Evolutionary conservation across 805 yeast species (phyloP), one percentile per base, ranked within the genome.

Genomic region (Grigorovia humatica): DNA sequence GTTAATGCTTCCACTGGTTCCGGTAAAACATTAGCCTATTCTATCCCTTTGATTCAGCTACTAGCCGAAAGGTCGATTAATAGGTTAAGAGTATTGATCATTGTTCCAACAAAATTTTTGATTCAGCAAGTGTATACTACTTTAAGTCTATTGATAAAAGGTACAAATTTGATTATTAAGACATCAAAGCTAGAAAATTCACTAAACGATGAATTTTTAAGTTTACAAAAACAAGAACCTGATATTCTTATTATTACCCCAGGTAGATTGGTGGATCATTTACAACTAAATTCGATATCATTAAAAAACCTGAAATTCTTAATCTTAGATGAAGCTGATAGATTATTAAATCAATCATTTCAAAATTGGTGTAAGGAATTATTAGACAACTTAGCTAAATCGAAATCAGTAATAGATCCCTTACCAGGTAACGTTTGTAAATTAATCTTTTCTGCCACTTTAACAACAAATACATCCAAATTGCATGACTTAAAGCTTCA

Each of bases 1-100:
- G 96, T 91, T 6, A 90, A 91, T 67, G 96, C 99, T 1, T 80
- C 95, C 11, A 91, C 99, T 0, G 99, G 99, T 44, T 85, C 96
- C 0, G 99, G 99, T 61, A 91, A 91, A 64, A 91, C 99, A 0
- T 71, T 93, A 51, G 95, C 96, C 1, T 91, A 91, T 62, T 75
- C 81, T 48, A 75, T 91, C 1, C 98, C 99, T 1, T 76, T 93
- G 8, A 74, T 93, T 2, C 89, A 90, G 54, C 70, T 80, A 2
- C 71, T 91, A 49, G 70, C 74, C 15, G 67, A 70, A 9, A 75
- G 96, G 52, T 71, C 77, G 1, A 88, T 88, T 1, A 90, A 95
- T 1, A 72, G 81, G 49, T 66, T 87, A 3, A 70, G 96, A 49
- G 90, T 93, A 42, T 72, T 93, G 4, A 73, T 93, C 1, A 65